Conservation (phyloP, 202 grass and related monocot species). For the Bolboschoenoplectus hybrid region DNA sequence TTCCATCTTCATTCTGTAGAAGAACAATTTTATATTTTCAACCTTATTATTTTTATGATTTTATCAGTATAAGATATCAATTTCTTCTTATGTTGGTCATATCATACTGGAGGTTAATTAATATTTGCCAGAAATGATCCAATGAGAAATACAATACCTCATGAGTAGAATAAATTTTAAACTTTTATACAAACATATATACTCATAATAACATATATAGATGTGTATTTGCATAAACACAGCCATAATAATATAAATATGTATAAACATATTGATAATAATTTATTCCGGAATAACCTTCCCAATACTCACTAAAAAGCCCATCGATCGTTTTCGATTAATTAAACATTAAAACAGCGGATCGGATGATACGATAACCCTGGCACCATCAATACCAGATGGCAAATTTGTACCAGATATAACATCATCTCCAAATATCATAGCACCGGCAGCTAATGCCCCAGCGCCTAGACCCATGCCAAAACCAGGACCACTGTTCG, state of each 20-base stretch:
- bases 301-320: neutral
- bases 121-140: neutral
- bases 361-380: slow-evolving; percentile 48
- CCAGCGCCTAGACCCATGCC: slow-evolving; percentile 81
- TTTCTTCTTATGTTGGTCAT: neutral
- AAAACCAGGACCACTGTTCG: slow-evolving; percentile 46
- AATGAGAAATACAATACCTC: neutral
- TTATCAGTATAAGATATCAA: too few relatives aligned
- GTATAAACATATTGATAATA: neutral
- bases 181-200: neutral
- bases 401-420: slow-evolving; percentile 55
- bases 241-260: neutral
- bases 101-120: neutral
- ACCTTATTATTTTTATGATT: too few relatives aligned
- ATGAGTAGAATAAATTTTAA: neutral
- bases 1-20: neutral
- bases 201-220: neutral
- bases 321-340: slow-evolving; percentile 23
- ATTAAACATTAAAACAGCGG: slow-evolving; percentile 54
- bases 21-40: too few relatives aligned
- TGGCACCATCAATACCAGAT: slow-evolving; percentile 45
- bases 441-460: slow-evolving; percentile 72
- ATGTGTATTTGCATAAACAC: neutral
- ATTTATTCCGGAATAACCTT: neutral
- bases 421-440: slow-evolving; percentile 81